phyloP scores from a whole-genome alignment of 2,329 filamentous ascomycete genomes.

The Penicillium sp. region DNA sequence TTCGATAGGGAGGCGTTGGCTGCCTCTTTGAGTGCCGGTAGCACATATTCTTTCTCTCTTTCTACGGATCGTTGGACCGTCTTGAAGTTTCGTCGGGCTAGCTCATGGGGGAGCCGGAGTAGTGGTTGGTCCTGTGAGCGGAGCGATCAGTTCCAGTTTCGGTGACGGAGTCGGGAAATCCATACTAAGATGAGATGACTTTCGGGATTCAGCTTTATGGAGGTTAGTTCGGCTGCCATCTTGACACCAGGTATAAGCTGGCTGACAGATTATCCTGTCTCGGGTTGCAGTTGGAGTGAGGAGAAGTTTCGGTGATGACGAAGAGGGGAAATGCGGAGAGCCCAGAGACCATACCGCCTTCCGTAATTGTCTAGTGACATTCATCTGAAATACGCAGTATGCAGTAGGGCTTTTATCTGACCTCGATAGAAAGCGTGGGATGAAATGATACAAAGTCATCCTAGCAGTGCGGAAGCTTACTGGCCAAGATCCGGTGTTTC shows the following conservation, averaged over 20 bases:
- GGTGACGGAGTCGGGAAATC: slow-evolving; percentile 6
- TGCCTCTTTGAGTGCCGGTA: slow-evolving; percentile 48
- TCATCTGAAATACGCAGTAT: no score
- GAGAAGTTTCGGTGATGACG: slow-evolving; percentile 4
- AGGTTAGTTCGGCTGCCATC: slow-evolving; percentile 43
- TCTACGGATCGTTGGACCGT: slow-evolving; percentile 53
- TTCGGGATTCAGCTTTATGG: slow-evolving; percentile 48
- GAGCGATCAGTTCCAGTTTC: slow-evolving; percentile 7
- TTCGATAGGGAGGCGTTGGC: slow-evolving; percentile 61
- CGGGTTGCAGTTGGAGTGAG: neutral
- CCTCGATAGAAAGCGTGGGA: no score
- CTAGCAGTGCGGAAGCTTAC: no score
- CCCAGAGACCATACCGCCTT: neutral
- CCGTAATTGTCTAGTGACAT: no score
- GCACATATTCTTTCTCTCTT: slow-evolving; percentile 45
- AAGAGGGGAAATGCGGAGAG: slow-evolving; percentile 7
- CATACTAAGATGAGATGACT: slow-evolving; percentile 47
- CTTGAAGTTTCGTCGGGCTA: slow-evolving; percentile 91
- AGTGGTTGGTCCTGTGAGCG: slow-evolving; percentile 85
- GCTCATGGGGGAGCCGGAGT: slow-evolving; percentile 84
- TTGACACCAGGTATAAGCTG: neutral
- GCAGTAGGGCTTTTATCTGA: no score
- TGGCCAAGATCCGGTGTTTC: no score
- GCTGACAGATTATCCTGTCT: neutral
- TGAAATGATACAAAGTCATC: no score